Base-by-base conservation (phyloP, 202 grass and related monocot genomes). In the Schoenoplectus tabernaemontani region DNA sequence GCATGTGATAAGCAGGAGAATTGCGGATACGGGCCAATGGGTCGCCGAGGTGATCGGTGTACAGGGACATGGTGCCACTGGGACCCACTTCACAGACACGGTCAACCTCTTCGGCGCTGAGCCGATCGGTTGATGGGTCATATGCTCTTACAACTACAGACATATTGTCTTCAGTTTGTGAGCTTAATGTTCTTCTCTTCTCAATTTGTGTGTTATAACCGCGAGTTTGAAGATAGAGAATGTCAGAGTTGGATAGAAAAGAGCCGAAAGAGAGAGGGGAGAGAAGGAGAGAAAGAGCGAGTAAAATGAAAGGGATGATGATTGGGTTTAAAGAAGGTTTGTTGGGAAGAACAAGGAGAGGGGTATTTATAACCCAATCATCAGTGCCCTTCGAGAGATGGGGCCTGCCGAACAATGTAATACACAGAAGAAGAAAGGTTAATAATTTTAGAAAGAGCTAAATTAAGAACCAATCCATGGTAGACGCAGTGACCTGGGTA, bases 1-100 rank as follows among this genome's bases (percentile, higher is more conserved):
- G 86, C 91, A 98, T 90, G 81, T 89, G 81, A 82, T 79, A 77
- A 7, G 59, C 74, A 57, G 91, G 89, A 9, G 95, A 92, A 80
- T 85, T 79, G 73, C 95, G 87, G 80, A 95, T 86, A 54, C 95
- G 91, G 2, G 89, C 88, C 48, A 83, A 58, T 24, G 95, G 95
- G 43, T 98, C 89, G 20, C 95, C 91, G 77, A 90, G 89, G 50
- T 92, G 91, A 62, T 98, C 95, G 37, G 91, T 93, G 87, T 85
- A 89, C 24, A 98, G 89, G 5, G 89, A 89, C 86, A 92, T 85
- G 0, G 68, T 76, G 15, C 95, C 87, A 12, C 78, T 85, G 6
- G 90, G 81, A 0, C 89, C 86, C 60, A 92, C 83, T 77, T 98
- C 89, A 85, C 95, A 98, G 43, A 87, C 84, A 12, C 88, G 51